phyloP scores from a whole-genome alignment of 1,284 basidiomycete genomes.

The Ustilago esculenta region DNA sequence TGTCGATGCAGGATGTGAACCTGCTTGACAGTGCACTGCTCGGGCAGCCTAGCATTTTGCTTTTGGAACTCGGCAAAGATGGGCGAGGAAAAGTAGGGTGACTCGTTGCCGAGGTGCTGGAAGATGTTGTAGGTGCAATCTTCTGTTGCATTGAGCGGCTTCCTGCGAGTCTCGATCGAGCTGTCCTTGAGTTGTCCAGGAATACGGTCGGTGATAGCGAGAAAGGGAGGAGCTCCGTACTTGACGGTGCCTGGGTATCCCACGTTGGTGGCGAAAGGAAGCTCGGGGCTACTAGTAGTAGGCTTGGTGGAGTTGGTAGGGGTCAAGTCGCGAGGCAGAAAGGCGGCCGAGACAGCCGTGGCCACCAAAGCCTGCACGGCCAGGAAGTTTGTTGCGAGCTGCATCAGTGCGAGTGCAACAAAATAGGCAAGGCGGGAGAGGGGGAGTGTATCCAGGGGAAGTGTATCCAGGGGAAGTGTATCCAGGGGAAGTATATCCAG shows the following conservation, averaged over 20 bases:
- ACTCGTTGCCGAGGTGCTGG: conserved; percentile 52
- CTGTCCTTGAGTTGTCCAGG: conserved; percentile 36
- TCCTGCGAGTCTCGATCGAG: conserved; percentile 46
- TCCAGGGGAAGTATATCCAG: too few species aligned
- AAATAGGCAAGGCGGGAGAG: not conserved
- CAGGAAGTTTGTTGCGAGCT: conserved; percentile 11
- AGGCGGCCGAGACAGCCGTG: conserved; percentile 16
- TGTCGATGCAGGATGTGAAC: conserved; percentile 55
- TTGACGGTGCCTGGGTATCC: conserved; percentile 50
- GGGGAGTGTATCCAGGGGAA: too few species aligned
- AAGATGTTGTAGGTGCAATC: conserved; percentile 47
- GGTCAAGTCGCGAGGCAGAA: conserved; percentile 15
- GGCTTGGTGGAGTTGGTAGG: conserved; percentile 20
- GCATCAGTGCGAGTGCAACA: conserved; percentile 3
- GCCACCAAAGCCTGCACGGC: conserved; percentile 27
- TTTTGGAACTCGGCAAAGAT: conserved; percentile 45
- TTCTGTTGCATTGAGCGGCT: conserved; percentile 26
- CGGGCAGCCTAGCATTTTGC: conserved; percentile 23
- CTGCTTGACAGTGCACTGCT: conserved; percentile 46
- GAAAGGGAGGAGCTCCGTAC: conserved; percentile 51
- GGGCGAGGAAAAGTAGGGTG: conserved; percentile 51
- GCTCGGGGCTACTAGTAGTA: conserved; percentile 26
- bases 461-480: too few species aligned
- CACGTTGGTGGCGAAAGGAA: conserved; percentile 59
- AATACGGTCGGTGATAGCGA: conserved; percentile 50